Conservation (phyloP, 1,284 basidiomycete species). For the Boletus chippewaensis region DNA sequence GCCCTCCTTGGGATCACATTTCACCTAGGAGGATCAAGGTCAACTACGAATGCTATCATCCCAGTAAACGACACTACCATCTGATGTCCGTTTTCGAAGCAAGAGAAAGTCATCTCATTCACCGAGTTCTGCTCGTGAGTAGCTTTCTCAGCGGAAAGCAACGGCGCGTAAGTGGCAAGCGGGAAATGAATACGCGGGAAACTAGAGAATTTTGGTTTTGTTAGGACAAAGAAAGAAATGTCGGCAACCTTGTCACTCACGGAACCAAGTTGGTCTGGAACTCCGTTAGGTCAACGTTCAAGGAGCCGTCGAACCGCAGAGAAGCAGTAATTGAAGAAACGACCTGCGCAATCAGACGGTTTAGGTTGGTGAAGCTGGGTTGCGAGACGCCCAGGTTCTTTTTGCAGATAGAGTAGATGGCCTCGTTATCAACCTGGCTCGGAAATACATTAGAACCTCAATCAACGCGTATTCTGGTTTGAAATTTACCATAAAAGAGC, state of each 20-base stretch:
- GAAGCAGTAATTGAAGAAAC: conserved; percentile 98
- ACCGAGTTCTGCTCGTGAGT: conserved; percentile 98
- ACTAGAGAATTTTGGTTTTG: conserved; percentile 34
- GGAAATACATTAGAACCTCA: conserved; percentile 4
- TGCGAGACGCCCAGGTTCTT: conserved; percentile 83
- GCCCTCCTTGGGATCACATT: conserved; percentile 91
- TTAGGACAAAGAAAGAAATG: conserved; percentile 1
- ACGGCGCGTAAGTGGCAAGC: conserved; percentile 91
- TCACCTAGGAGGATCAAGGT: conserved; percentile 44
- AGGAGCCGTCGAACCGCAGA: conserved; percentile 93
- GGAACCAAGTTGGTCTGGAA: conserved; percentile 99
- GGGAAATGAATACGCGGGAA: conserved; percentile 99
- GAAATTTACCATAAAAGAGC: conserved; percentile 85
- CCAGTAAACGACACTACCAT: conserved; percentile 55
- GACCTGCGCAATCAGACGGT: conserved; percentile 95
- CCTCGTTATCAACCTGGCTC: conserved; percentile 85
- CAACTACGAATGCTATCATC: conserved; percentile 1
- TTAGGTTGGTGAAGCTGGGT: conserved; percentile 93
- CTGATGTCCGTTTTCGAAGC: conserved; percentile 97
- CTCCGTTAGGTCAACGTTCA: conserved; percentile 97
- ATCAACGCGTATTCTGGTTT: neutral
- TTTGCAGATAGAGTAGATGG: conserved; percentile 99
- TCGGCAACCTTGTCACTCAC: conserved; percentile 39
- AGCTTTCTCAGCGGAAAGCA: conserved; percentile 84
- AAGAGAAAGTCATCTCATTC: conserved; percentile 96